Evolutionary conservation across 1,284 basidiomycete species (phyloP).

Genomic region (Sporisorium exsertum): DNA sequence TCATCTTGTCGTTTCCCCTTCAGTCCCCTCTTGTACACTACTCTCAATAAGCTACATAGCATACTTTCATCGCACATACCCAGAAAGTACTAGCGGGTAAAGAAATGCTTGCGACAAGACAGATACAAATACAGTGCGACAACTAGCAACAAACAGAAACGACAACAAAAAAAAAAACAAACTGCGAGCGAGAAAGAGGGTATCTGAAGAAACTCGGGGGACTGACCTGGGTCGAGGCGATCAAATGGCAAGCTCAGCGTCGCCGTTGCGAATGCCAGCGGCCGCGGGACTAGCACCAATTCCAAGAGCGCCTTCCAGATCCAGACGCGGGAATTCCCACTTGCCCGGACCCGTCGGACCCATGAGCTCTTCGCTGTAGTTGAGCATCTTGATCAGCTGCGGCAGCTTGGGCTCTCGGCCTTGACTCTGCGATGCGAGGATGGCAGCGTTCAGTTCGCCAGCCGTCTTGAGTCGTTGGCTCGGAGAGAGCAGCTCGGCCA

Average conservation of each 20-base stretch:
- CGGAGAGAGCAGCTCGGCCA: constrained; percentile 81
- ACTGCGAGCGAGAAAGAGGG: constrained; percentile 11
- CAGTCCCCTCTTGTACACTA: constrained; percentile 20
- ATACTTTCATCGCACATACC: neutral
- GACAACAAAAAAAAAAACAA: neutral
- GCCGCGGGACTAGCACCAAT: constrained; percentile 16
- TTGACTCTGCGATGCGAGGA: constrained; percentile 89
- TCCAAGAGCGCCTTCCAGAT: constrained; percentile 46
- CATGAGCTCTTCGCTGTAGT: constrained; percentile 87
- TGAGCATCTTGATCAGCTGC: constrained; percentile 84
- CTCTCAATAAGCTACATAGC: neutral
- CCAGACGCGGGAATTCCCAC: constrained; percentile 58
- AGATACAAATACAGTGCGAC: constrained; percentile 25
- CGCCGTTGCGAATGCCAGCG: constrained; percentile 7
- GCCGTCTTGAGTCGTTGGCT: constrained; percentile 92
- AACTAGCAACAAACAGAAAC: neutral
- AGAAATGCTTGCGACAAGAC: constrained; percentile 21
- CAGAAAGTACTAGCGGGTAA: neutral
- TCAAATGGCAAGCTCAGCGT: constrained; percentile 24
- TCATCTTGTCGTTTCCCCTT: neutral
- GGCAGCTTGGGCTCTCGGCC: constrained; percentile 91
- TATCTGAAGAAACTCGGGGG: constrained; percentile 13
- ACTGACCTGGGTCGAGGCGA: neutral
- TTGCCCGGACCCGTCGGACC: constrained; percentile 72
- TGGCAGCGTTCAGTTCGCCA: constrained; percentile 89